These are phyloP conservation scores for Toxoplasma gondii DNA, from an alignment of 169 alveolate species.

Conservation along the genomic window DNA sequence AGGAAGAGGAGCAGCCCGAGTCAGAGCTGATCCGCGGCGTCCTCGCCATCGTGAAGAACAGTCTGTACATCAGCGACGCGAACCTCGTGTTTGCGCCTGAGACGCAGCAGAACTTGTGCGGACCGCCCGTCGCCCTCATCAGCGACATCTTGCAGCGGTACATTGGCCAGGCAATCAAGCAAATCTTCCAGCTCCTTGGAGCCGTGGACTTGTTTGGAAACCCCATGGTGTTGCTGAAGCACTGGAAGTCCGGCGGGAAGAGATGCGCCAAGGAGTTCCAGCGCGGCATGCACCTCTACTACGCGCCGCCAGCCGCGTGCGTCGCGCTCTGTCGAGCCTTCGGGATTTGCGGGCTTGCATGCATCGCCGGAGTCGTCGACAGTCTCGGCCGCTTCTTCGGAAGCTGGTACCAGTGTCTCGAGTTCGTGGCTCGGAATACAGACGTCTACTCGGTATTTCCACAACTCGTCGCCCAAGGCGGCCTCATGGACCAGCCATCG, in stretches of 20 bases:
- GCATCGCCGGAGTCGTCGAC: constrained; percentile 56
- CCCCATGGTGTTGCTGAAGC: constrained; percentile 62
- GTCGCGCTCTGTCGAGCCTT: constrained; percentile 55
- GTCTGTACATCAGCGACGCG: constrained; percentile 69
- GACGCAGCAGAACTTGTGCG: constrained; percentile 58
- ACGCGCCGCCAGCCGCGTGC: constrained; percentile 46
- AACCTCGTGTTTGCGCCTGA: constrained; percentile 60
- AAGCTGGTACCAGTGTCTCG: constrained; percentile 65
- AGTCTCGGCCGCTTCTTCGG: constrained; percentile 55
- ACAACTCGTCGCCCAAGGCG: constrained; percentile 22
- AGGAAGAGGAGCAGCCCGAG: constrained; percentile 65
- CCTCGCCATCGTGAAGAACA: constrained; percentile 57
- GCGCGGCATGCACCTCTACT: constrained; percentile 25
- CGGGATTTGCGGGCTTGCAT: constrained; percentile 32
- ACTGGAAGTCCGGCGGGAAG: constrained; percentile 63
- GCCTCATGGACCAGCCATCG: constrained; percentile 59
- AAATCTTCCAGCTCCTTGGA: constrained; percentile 58
- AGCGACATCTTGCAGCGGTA: constrained; percentile 54
- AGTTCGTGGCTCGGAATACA: constrained; percentile 54
- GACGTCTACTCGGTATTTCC: constrained; percentile 52
- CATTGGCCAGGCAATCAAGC: constrained; percentile 65
- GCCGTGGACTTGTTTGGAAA: constrained; percentile 66
- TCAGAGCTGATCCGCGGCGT: constrained; percentile 65
- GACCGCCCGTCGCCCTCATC: constrained; percentile 55
- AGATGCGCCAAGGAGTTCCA: constrained; percentile 47